Evolutionary conservation across 2,329 filamentous ascomycete genomes (phyloP), one percentile per base, ranked within the genome.

Genomic region (Cladobotryum mycophilum): DNA sequence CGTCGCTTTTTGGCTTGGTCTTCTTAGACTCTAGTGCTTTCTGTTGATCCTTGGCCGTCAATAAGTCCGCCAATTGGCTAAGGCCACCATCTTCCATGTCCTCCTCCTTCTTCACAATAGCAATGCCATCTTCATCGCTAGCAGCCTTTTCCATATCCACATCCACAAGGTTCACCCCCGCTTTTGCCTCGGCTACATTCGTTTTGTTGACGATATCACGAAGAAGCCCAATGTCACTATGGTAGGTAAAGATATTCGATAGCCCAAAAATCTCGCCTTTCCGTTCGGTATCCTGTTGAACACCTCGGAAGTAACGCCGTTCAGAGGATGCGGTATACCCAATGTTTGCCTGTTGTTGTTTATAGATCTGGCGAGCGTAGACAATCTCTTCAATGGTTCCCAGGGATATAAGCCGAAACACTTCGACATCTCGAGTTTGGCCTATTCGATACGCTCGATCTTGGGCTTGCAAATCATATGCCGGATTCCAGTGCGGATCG

Each of bases 151-250:
- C 79, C 60, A 88, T 75, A 53, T 95, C 82, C 15, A 96, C 78
- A 48, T 88, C 85, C n/a, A 85, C 76, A 30, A 96, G 82, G 25
- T 81, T 79, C 9, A 97, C 86, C 0, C 90, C 92, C 1, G 87
- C 89, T 63, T 85, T 88, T 40, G 89, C 89, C 70, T 99, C 93
- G 4, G 93, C 93, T 47, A 99, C 84, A 61, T 99, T 99, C 25
- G 93, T 97, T 69, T 96, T 96, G 73, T 97, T 96, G 60, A 99
- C 89, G 58, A 99, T 97, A 50, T 96, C 89, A n/a, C 88, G 81
- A 5, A 97, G 78, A 13, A 96, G 78, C 12, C 95, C 80, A 53
- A 87, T 87, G 57, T 91, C 81, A 44, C 82, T 81, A 56, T 89
- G 84, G 55, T 89, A 96, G 0, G 82, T 82, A 60, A 99, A 89